Base-by-base conservation (phyloP, 257 asterid species). In the Rauvolfia tetraphylla region DNA sequence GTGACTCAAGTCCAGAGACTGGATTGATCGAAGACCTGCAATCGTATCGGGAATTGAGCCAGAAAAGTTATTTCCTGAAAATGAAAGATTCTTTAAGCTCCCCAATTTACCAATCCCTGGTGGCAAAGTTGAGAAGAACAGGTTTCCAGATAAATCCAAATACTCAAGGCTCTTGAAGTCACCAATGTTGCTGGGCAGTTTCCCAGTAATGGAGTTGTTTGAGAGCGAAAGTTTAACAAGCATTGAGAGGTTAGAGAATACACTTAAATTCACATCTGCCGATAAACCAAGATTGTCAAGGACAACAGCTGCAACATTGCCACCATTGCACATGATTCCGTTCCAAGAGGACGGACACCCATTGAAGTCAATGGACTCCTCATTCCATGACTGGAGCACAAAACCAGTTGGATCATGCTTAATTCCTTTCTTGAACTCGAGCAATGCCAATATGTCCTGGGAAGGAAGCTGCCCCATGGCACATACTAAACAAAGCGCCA, bases 311-410 rank as follows among this genome's bases (percentile, higher is more conserved):
- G 96, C 98, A 33, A 95, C 98, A 87, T 89, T 93, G n/a, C 90
- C 97, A 69, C 96, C 97, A 79, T 85, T 90, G 67, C 99, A 95
- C 98, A 91, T 91, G 42, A 95, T 92, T 62, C 99, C 99, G 75
- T 95, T 95, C 99, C 99, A 95, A 41, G 99, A 90, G 3, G 99
- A 89, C 67, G 98, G 99, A 77, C 99, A 95, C 27, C 99, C 98
- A 69, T 95, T 90, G 87, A 95, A 95, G 81, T 95, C 99, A 33
- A 95, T 95, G 27, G 99, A 92, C 76, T 95, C 98, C 53, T 95
- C 99, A 39, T 89, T 95, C 99, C 99, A 95, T 11, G 99, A 92
- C 83, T 90, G 81, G 5, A 92, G 83, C 73, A 95, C 97, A 71
- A 80, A 95, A 41, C 99, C 99, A 0, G 92, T 91, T 18, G 98